Base-by-base conservation (phyloP, 306 rosid genomes). In the Prinsepia uniflora region DNA sequence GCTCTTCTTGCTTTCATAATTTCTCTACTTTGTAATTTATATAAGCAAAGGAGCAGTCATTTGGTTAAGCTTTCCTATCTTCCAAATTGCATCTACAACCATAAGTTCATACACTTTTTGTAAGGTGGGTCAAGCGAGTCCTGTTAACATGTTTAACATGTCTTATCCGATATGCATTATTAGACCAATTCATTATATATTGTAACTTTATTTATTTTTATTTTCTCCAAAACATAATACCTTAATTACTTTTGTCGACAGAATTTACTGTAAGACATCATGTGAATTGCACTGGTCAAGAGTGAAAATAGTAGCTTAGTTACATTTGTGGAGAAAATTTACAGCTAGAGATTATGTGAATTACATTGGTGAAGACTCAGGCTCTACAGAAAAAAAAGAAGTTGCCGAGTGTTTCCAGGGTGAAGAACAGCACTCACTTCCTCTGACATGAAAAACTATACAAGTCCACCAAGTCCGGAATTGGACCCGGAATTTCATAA, bases 401-500 rank as follows among this genome's bases (percentile, higher is more conserved):
- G 56, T 5, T n/a, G 22, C 56, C 7, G 0, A 5, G 19, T n/a
- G 3, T n/a, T 6, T 52, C 56, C 56, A 6, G 17, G 60, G 60
- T 1, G 53, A 59, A 18, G 52, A 9, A 43, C 56, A 14, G 15
- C 0, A 30, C 3, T 18, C 48, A 0, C 50, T 10, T 63, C 50
- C 34, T 63, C 17, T 12, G 45, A 14, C 43, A 10, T 2, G 10
- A 39, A 57, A 57, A 57, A 24, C 17, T 10, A 6, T 18, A 45
- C 56, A 46, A 12, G 7, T 8, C 55, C 55, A 65, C 70, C 19
- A 4, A 20, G 20, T 22, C 5, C 45, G 70, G 70, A 65, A 65
- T 65, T 45, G 70, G 40, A 12, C 55, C 55, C 6, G 12, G 55
- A 12, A 45, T 12, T 20, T 65, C 70, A 65, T 19, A 65, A 65